Conservation (phyloP, 1,284 basidiomycete species). For the Fomitopsis palustris region DNA sequence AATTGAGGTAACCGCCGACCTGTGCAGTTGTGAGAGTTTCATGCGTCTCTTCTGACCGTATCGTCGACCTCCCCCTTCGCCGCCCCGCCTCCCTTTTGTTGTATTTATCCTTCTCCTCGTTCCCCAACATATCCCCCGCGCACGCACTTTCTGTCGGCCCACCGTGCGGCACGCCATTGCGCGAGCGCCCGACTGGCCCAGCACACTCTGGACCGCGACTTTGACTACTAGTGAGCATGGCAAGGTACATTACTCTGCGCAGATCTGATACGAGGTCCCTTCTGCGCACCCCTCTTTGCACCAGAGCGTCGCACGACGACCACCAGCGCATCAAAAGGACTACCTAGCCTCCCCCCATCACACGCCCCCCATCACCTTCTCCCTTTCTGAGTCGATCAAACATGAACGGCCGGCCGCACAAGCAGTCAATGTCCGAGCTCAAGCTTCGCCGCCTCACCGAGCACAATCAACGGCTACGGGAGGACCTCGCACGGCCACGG, state of each 20-base stretch:
- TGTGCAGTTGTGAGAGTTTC: slow-evolving; percentile 3
- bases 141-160: not conserved
- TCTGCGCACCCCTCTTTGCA: not conserved
- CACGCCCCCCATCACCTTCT: not conserved
- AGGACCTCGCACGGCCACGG: slow-evolving; percentile 86
- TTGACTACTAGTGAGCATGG: slow-evolving; percentile 5
- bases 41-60: slow-evolving; percentile 1
- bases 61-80: not conserved
- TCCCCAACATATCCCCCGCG: not conserved
- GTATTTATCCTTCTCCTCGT: slow-evolving; percentile 5
- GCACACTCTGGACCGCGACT: slow-evolving; percentile 4
- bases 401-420: slow-evolving; percentile 62
- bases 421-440: slow-evolving; percentile 93
- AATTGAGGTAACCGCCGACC: slow-evolving; percentile 4
- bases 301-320: not conserved
- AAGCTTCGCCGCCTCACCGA: slow-evolving; percentile 91
- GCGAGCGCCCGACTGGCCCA: not conserved
- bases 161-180: not conserved
- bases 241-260: slow-evolving; percentile 1
- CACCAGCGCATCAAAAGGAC: not conserved
- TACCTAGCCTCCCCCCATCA: not conserved
- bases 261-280: not conserved
- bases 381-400: slow-evolving; percentile 6
- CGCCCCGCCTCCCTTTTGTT: not conserved
- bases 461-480: slow-evolving; percentile 88